phyloP scores from a whole-genome alignment of 441 rosid species.

The Erodium chrysanthum region DNA sequence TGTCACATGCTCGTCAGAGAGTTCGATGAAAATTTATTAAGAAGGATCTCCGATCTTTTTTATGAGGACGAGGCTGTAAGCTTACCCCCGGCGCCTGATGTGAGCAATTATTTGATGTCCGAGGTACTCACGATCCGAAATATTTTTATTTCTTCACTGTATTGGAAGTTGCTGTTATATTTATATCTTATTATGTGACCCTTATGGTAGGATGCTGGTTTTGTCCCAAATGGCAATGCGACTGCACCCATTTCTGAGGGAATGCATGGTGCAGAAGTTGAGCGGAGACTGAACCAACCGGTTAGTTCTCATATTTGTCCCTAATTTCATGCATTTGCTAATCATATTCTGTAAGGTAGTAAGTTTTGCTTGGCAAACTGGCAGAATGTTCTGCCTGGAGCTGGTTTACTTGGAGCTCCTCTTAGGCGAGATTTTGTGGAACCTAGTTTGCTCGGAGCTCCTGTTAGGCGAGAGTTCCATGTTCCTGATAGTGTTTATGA shows the following conservation, averaged over 20 bases:
- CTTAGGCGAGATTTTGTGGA: slow-evolving; percentile 5
- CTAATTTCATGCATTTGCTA: neutral
- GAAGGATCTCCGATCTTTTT: slow-evolving; percentile 61
- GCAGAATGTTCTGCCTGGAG: slow-evolving; percentile 2
- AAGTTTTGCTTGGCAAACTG: neutral
- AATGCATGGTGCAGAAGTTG: slow-evolving; percentile 71
- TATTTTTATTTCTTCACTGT: slow-evolving; percentile 7
- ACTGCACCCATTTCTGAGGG: slow-evolving; percentile 58
- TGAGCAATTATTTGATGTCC: slow-evolving; percentile 77
- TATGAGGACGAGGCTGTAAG: slow-evolving; percentile 74
- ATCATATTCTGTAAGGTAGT: neutral
- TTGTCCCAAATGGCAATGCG: slow-evolving; percentile 56
- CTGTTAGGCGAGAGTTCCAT: slow-evolving; percentile 21
- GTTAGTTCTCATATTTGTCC: slow-evolving; percentile 29
- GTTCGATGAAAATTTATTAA: slow-evolving; percentile 76
- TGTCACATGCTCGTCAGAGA: slow-evolving; percentile 41
- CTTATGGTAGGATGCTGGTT: slow-evolving; percentile 58
- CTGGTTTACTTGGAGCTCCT: slow-evolving; percentile 6
- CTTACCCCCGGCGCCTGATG: slow-evolving; percentile 82
- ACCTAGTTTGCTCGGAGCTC: slow-evolving; percentile 17
- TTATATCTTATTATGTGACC: slow-evolving; percentile 16
- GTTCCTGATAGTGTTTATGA: slow-evolving; percentile 19
- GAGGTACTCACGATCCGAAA: slow-evolving; percentile 54
- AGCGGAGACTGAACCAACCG: slow-evolving; percentile 48
- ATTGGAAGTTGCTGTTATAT: slow-evolving; percentile 9